Evolutionary conservation across 2,329 filamentous ascomycete species (phyloP).

Genomic region (Colletotrichum theobromicola): DNA sequence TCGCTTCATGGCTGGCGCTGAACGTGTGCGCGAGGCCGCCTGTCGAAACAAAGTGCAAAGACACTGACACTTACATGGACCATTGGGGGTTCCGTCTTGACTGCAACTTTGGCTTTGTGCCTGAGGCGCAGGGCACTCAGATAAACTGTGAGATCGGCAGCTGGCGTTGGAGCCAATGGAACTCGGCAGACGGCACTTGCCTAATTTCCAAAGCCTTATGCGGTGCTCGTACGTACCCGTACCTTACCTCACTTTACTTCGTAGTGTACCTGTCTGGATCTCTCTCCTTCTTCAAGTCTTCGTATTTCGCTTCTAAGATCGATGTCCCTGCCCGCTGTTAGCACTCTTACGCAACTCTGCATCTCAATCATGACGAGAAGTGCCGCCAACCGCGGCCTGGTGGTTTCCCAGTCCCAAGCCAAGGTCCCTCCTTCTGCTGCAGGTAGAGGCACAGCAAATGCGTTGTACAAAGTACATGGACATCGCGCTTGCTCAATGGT

Average conservation of each 20-base stretch:
- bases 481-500: neutral
- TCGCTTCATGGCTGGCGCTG: neutral
- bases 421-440: neutral
- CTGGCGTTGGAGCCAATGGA: conserved; percentile 1
- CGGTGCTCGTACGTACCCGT: neutral
- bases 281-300: neutral
- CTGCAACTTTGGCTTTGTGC: neutral
- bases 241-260: neutral
- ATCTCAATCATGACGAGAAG: neutral
- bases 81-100: neutral
- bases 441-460: neutral
- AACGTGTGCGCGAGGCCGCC: neutral
- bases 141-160: conserved; percentile 15
- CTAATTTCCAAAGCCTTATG: conserved; percentile 9
- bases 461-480: neutral
- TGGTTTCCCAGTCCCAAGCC: neutral
- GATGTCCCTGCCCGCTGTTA: neutral
- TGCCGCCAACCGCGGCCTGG: neutral
- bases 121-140: neutral
- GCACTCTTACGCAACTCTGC: neutral
- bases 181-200: conserved; percentile 18
- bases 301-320: neutral
- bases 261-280: neutral
- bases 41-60: neutral
- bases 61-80: neutral